Evolutionary conservation across 345 rosid species (phyloP).

Genomic region (Arabis alpina): DNA sequence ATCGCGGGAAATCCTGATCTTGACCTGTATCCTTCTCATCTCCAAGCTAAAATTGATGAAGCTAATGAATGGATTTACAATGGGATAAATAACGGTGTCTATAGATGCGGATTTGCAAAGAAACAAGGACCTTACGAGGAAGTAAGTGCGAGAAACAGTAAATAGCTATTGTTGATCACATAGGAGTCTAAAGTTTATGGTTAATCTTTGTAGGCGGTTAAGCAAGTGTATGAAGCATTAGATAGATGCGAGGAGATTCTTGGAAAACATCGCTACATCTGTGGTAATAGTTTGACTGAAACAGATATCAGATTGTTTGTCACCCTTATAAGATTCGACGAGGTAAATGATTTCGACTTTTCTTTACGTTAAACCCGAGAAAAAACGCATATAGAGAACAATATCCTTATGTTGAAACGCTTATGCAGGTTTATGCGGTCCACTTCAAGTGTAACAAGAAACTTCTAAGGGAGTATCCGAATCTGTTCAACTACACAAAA

Average conservation of each 20-base stretch:
- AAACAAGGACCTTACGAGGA: constrained; percentile 62
- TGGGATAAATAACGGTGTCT: constrained; percentile 60
- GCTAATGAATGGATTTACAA: constrained; percentile 56
- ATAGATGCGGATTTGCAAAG: constrained; percentile 57
- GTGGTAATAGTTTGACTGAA: constrained; percentile 74
- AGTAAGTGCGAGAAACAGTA: constrained; percentile 41
- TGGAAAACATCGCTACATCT: constrained; percentile 68
- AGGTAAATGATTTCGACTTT: constrained; percentile 52
- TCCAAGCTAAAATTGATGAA: constrained; percentile 48
- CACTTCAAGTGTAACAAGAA: constrained; percentile 88
- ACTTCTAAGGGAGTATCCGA: constrained; percentile 68
- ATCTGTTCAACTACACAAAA: constrained; percentile 71
- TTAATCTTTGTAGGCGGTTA: constrained; percentile 64
- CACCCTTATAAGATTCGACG: constrained; percentile 93
- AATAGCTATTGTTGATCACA: not conserved
- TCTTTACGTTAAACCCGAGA: not conserved
- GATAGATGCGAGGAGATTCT: constrained; percentile 82
- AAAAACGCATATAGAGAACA: not conserved
- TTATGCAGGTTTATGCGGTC: constrained; percentile 64
- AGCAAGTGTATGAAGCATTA: constrained; percentile 66
- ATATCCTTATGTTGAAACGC: constrained; percentile 8
- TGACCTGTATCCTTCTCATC: constrained; percentile 55
- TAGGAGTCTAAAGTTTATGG: constrained; percentile 6
- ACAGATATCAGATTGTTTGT: constrained; percentile 80
- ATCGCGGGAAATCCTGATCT: constrained; percentile 51